Percentiles rank a stretch among this genome's conserved stretches.
These are phyloP conservation scores for Herpetomonas tarakana DNA, from an alignment of 208 protist species.

Conservation along the genomic window DNA sequence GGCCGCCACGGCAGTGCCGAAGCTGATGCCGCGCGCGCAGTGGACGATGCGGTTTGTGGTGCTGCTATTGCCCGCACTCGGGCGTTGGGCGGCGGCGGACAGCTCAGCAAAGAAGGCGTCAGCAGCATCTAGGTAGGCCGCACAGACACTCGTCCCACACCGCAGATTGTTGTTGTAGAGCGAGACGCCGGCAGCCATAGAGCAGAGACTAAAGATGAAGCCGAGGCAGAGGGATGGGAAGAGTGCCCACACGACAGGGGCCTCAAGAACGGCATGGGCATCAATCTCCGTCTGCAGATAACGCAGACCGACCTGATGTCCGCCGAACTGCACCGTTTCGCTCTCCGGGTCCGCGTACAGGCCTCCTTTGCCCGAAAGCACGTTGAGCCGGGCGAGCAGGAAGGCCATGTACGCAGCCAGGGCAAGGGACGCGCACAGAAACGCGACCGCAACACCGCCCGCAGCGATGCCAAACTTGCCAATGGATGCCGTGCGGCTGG, in stretches of 20 bases:
- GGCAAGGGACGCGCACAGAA: neutral
- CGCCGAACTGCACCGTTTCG: neutral
- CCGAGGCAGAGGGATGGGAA: neutral
- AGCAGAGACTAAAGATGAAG: neutral
- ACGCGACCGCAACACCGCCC: neutral
- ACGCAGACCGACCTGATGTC: neutral
- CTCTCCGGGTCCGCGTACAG: constrained; percentile 1
- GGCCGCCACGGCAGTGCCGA: neutral
- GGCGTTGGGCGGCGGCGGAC: neutral
- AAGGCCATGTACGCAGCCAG: neutral
- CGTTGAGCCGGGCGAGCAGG: constrained; percentile 1
- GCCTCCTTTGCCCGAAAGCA: neutral
- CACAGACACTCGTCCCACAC: neutral
- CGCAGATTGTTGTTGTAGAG: neutral
- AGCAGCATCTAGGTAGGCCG: neutral
- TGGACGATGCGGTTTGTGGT: neutral
- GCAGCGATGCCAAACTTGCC: neutral
- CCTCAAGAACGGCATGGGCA: neutral
- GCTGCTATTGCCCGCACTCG: too few species aligned
- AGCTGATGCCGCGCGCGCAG: neutral
- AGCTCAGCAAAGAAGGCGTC: neutral
- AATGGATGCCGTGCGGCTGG: neutral
- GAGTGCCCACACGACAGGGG: neutral
- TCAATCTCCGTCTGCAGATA: neutral
- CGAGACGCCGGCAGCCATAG: neutral